Percentiles rank a stretch among this genome's conserved stretches.
These are phyloP conservation scores for Salix viminalis DNA, from an alignment of 345 rosid genomes.

Conservation along the genomic window DNA sequence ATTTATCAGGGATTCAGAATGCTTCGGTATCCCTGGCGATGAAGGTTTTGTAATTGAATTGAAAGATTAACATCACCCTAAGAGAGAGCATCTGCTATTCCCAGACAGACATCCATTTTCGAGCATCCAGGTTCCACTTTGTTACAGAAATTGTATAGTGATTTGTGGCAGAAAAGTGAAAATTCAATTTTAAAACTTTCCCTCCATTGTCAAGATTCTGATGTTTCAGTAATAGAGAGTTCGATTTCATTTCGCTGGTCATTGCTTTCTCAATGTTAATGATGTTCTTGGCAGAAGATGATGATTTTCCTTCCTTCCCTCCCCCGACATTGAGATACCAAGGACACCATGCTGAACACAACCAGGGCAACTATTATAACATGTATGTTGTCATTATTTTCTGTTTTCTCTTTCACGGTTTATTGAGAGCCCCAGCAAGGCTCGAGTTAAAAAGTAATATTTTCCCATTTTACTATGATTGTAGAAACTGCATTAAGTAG, in stretches of 20 bases:
- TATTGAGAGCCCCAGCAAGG: too few relatives aligned
- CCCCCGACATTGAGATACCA: neutral
- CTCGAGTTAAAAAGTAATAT: too few relatives aligned
- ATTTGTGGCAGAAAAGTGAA: slow-evolving; percentile 28
- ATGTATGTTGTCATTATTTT: neutral
- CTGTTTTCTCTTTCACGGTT: neutral
- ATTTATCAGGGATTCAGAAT: neutral
- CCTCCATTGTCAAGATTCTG: neutral
- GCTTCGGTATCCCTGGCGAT: neutral
- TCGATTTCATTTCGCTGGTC: neutral
- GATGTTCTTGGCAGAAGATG: neutral
- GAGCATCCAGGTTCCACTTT: slow-evolving; percentile 4
- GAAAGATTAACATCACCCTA: neutral
- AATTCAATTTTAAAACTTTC: slow-evolving; percentile 11
- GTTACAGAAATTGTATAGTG: slow-evolving; percentile 26
- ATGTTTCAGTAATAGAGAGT: neutral
- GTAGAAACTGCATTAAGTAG: too few relatives aligned
- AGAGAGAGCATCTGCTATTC: neutral
- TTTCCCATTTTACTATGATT: too few relatives aligned
- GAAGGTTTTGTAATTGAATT: neutral
- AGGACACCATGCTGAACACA: neutral
- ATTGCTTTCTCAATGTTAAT: neutral
- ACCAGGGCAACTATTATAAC: too few relatives aligned
- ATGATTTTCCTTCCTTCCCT: too few relatives aligned
- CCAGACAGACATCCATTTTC: slow-evolving; percentile 11